Evolutionary conservation across 2,329 filamentous ascomycete genomes (phyloP).

Genomic region (Fusarium dimerum): DNA sequence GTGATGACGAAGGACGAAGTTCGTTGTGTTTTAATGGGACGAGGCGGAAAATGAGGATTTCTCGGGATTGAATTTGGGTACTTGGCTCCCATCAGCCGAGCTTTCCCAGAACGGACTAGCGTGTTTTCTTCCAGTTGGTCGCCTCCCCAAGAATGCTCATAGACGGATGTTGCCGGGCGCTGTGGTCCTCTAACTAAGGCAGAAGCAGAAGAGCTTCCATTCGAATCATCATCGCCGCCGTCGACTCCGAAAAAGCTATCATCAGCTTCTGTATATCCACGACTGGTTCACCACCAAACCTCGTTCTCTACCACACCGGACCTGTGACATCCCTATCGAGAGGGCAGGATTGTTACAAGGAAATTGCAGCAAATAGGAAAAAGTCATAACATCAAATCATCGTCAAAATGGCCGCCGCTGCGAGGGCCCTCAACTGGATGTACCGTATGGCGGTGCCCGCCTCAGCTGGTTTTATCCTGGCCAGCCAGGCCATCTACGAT

Average conservation of each 20-base stretch:
- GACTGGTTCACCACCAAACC: background rate
- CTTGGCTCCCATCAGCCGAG: constrained; percentile 33
- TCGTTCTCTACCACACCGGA: background rate
- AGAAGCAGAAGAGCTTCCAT: constrained; percentile 23
- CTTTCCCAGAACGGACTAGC: constrained; percentile 39
- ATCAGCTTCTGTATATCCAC: constrained; percentile 11
- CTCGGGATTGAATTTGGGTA: constrained; percentile 27
- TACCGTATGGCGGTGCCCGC: constrained; percentile 74
- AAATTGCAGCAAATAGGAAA: constrained; percentile 2
- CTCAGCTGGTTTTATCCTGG: constrained; percentile 65
- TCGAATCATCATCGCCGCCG: constrained; percentile 26
- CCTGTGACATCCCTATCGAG: background rate
- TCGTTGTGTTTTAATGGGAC: constrained; percentile 27
- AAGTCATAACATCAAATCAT: background rate
- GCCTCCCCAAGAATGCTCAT: constrained; percentile 21
- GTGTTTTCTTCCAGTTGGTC: constrained; percentile 1
- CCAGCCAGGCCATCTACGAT: constrained; percentile 88
- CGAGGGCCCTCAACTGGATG: constrained; percentile 59
- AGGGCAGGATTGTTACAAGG: background rate
- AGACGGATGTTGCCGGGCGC: constrained; percentile 18
- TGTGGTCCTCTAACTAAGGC: constrained; percentile 10
- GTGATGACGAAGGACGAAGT: constrained; percentile 12
- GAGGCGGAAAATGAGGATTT: constrained; percentile 33
- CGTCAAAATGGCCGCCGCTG: constrained; percentile 53
- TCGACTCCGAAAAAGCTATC: constrained; percentile 28